Base-by-base conservation (phyloP, 2,329 filamentous ascomycete species). In the Amphichorda felina region DNA sequence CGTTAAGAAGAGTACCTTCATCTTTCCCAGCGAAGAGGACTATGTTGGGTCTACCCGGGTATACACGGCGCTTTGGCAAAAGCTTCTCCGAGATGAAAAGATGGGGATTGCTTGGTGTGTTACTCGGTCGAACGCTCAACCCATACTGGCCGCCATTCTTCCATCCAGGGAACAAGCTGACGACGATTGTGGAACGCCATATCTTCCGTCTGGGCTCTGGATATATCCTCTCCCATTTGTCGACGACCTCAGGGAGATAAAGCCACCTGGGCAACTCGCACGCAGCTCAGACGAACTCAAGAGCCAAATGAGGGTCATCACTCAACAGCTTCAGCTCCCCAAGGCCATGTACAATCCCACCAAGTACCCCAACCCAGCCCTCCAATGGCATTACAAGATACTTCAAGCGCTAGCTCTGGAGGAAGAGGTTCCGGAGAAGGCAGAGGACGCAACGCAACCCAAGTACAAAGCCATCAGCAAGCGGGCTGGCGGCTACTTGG, bases 351-450 rank as follows among this genome's bases (percentile, higher is more conserved):
- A 93, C 51, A 82, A 94, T 45, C 88, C 89, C 1, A 64, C 67
- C 2, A 91, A 82, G 50, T 96, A 95, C 49, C 85, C 91, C 0
- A 98, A 98, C 42, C 87, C 88, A 8, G 73, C 83, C 8, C 66
- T 98, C 17, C 91, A 98, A 59, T 98, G 89, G 88, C 91, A 96
- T 61, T 98, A 96, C 64, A 80, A 77, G 41, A 94, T 98, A 31
- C 64, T 98, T 1, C 91, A 98, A 58, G 82, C 84, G 6, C 70
- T 95, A 38, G 91, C 91, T 0, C 67, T 98, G 1, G 88, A 94
- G 25, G 91, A 98, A 53, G 88, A 95, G 45, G 62, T 94, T 2
- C 88, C 88, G 0, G 79, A 82, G 15, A 72, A 79, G 34, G 59
- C 60, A 2, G 66, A 74, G 11, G 91, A 98, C 51, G 79, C 82